These are phyloP conservation scores for Mariannaea elegans DNA, from an alignment of 2,329 filamentous ascomycete species.

Conservation along the genomic window DNA sequence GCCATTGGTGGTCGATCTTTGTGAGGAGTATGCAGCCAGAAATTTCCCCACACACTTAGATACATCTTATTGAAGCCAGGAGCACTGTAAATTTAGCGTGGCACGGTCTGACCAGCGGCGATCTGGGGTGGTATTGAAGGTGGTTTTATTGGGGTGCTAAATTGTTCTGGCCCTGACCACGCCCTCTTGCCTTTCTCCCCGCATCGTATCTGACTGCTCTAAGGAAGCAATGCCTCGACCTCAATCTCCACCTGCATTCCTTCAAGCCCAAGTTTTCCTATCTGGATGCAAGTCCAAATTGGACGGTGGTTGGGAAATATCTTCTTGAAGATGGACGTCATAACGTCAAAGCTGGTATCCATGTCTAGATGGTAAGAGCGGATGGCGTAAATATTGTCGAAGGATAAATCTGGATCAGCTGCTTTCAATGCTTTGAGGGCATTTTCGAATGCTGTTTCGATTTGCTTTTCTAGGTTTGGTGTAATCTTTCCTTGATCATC, in stretches of 20 bases:
- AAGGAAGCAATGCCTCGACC: conserved; percentile 11
- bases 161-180: too few species aligned
- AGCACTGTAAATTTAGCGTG: too few species aligned
- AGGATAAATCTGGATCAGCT: conserved; percentile 1
- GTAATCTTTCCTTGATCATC: conserved; percentile 19
- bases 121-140: too few species aligned
- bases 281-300: conserved; percentile 23
- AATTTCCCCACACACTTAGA: too few species aligned
- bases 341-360: conserved; percentile 21
- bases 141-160: too few species aligned
- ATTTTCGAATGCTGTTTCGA: conserved; percentile 15
- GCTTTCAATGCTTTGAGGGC: conserved; percentile 13
- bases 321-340: conserved; percentile 20
- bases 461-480: conserved; percentile 6
- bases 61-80: too few species aligned
- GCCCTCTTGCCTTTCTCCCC: too few species aligned
- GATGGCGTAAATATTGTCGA: conserved; percentile 17
- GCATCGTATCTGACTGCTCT: too few species aligned
- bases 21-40: too few species aligned
- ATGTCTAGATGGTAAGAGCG: conserved; percentile 21
- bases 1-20: neutral
- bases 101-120: too few species aligned
- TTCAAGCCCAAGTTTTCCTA: conserved; percentile 22
- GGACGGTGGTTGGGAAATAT: conserved; percentile 22
- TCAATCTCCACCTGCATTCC: conserved; percentile 26